Percentiles rank a stretch among this genome's conserved stretches.
Conservation (phyloP, 2,329 filamentous ascomycete species). For the Paecilomyces sp. region DNA sequence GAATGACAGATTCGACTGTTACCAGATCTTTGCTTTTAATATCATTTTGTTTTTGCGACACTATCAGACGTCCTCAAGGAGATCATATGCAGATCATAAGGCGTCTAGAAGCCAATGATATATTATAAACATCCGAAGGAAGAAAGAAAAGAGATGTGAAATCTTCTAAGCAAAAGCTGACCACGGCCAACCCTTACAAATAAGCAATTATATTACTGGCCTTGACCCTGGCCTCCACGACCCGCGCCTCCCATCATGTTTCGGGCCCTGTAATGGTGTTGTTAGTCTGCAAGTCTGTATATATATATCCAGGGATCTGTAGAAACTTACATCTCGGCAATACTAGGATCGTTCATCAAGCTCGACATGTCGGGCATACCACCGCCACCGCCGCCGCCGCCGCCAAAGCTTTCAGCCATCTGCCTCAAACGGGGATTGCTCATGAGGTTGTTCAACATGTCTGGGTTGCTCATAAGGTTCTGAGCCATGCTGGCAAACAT, state of each 20-base stretch:
- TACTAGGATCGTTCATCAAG: slow-evolving; percentile 85
- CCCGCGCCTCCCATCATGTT: slow-evolving; percentile 58
- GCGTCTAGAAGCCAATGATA: background rate
- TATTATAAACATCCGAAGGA: background rate
- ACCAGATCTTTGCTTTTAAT: background rate
- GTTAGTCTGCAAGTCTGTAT: slow-evolving; percentile 6
- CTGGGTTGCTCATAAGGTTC: slow-evolving; percentile 94
- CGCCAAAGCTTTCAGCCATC: slow-evolving; percentile 72
- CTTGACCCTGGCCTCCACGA: slow-evolving; percentile 32
- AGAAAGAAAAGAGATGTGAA: background rate
- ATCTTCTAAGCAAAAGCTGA: background rate
- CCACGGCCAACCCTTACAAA: background rate
- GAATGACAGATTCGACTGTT: background rate
- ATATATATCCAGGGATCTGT: background rate
- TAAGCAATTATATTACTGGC: slow-evolving; percentile 10
- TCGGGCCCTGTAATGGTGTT: slow-evolving; percentile 45
- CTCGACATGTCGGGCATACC: slow-evolving; percentile 82
- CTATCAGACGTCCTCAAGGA: background rate
- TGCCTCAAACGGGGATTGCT: slow-evolving; percentile 81
- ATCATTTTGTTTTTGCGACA: background rate
- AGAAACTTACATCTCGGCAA: slow-evolving; percentile 80
- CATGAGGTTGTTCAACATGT: slow-evolving; percentile 88
- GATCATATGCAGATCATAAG: background rate
- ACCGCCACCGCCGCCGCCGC: slow-evolving; percentile 45
- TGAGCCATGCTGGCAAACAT: slow-evolving; percentile 98